Evolutionary conservation across 139 green algal species (phyloP).

Genomic region (Marvania coccoides): DNA sequence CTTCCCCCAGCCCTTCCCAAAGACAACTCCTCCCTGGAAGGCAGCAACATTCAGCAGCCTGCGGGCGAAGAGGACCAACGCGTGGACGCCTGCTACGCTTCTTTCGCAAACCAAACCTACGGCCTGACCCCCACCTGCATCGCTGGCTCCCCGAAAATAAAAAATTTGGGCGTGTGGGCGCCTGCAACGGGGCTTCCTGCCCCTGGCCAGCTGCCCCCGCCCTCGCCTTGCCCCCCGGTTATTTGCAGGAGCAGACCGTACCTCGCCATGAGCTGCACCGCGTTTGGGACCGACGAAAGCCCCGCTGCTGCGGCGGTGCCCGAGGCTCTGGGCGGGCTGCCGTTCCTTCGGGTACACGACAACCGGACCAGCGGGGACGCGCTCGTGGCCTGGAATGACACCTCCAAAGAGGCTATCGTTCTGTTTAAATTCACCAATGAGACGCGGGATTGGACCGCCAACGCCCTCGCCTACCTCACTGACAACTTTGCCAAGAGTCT

Average conservation of each 20-base stretch:
- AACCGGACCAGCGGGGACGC: not conserved
- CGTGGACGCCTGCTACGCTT: not conserved
- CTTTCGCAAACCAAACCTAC: not conserved
- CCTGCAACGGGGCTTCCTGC: not conserved
- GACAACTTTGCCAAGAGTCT: not conserved
- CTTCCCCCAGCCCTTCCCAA: not conserved
- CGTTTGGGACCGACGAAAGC: not conserved
- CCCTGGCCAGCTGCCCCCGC: not conserved
- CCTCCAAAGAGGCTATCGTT: not conserved
- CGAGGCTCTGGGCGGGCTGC: not conserved
- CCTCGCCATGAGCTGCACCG: not conserved
- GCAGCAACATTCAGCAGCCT: not conserved
- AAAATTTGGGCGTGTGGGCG: not conserved
- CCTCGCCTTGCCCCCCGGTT: slow-evolving; percentile 12
- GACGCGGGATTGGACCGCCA: not conserved
- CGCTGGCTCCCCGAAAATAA: not conserved
- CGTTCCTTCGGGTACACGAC: not conserved
- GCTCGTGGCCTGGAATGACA: slow-evolving; percentile 11
- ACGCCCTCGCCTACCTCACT: not conserved
- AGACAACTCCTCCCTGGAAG: not conserved
- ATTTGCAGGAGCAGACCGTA: slow-evolving; percentile 2
- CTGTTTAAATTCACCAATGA: not conserved
- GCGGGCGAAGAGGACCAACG: not conserved
- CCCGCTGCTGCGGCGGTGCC: not conserved
- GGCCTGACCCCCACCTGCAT: not conserved